Conservation (phyloP, 1,284 basidiomycete species). For the Paramarasmius palmivorus region DNA sequence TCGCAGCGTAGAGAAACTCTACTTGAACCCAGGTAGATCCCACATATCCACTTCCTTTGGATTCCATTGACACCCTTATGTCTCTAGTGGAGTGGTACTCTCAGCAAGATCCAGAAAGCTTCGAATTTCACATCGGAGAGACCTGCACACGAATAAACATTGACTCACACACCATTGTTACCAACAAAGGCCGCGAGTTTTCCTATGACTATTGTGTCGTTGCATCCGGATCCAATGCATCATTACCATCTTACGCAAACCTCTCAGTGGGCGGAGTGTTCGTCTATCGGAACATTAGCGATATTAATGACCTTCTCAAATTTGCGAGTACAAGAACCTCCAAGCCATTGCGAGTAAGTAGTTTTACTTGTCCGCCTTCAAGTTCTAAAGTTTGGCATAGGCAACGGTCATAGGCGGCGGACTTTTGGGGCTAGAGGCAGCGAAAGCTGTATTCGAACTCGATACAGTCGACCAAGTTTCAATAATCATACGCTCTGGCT, state of each 20-base stretch:
- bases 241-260: slow-evolving; percentile 64
- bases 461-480: slow-evolving; percentile 21
- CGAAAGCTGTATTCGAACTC: slow-evolving; percentile 72
- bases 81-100: slow-evolving; percentile 57
- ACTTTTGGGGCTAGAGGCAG: slow-evolving; percentile 73
- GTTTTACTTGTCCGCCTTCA: background rate
- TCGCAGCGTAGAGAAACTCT: slow-evolving; percentile 59
- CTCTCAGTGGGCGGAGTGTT: slow-evolving; percentile 55
- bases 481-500: slow-evolving; percentile 63
- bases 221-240: slow-evolving; percentile 71
- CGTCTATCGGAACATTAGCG: slow-evolving; percentile 73
- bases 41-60: slow-evolving; percentile 12
- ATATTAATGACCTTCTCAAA: slow-evolving; percentile 61
- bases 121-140: slow-evolving; percentile 56
- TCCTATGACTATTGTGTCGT: slow-evolving; percentile 66
- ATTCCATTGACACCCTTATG: background rate
- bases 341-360: slow-evolving; percentile 36
- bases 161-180: slow-evolving; percentile 44
- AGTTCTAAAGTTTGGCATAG: background rate
- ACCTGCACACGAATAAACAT: slow-evolving; percentile 51
- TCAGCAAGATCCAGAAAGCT: slow-evolving; percentile 51
- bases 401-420: slow-evolving; percentile 74
- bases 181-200: slow-evolving; percentile 46
- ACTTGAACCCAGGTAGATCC: slow-evolving; percentile 51
- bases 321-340: slow-evolving; percentile 42